Evolutionary conservation across 1,284 basidiomycete genomes (phyloP).

Genomic region (Coniferiporia weirii): DNA sequence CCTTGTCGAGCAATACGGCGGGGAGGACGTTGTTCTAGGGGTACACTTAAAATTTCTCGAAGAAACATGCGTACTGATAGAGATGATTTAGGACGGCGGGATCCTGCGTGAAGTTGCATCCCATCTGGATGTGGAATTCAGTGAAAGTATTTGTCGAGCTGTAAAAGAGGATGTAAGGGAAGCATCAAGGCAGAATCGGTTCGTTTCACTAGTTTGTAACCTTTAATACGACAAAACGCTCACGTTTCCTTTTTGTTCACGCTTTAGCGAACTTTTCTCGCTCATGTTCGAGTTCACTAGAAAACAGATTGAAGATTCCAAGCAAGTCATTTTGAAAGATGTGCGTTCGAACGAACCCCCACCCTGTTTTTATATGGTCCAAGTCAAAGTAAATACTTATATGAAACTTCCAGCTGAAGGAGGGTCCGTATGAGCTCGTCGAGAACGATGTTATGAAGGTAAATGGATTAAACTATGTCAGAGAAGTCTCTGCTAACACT

Average conservation of each 20-base stretch:
- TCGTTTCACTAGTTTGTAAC: neutral
- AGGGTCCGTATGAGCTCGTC: slow-evolving; percentile 21
- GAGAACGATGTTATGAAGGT: slow-evolving; percentile 20
- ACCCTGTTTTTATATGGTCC: neutral
- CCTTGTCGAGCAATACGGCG: slow-evolving; percentile 9
- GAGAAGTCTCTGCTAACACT: neutral
- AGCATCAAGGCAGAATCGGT: slow-evolving; percentile 17
- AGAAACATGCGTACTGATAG: neutral
- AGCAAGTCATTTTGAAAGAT: slow-evolving; percentile 18
- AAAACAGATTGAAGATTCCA: slow-evolving; percentile 17
- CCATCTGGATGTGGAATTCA: slow-evolving; percentile 12
- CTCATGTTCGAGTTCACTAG: slow-evolving; percentile 19
- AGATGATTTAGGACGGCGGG: slow-evolving; percentile 7
- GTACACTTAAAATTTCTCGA: neutral
- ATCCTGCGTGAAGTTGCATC: slow-evolving; percentile 15
- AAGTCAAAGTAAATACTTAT: too few species aligned
- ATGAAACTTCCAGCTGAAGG: slow-evolving; percentile 9
- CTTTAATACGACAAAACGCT: neutral
- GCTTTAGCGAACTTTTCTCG: slow-evolving; percentile 15
- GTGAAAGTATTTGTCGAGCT: slow-evolving; percentile 7
- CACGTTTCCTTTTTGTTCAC: neutral
- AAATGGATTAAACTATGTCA: neutral
- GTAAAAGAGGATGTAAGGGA: slow-evolving; percentile 15
- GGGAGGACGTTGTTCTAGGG: neutral
- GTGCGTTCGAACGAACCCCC: neutral